phyloP scores from a whole-genome alignment of 139 green algal genomes.

The Astrephomene gubernaculifera region DNA sequence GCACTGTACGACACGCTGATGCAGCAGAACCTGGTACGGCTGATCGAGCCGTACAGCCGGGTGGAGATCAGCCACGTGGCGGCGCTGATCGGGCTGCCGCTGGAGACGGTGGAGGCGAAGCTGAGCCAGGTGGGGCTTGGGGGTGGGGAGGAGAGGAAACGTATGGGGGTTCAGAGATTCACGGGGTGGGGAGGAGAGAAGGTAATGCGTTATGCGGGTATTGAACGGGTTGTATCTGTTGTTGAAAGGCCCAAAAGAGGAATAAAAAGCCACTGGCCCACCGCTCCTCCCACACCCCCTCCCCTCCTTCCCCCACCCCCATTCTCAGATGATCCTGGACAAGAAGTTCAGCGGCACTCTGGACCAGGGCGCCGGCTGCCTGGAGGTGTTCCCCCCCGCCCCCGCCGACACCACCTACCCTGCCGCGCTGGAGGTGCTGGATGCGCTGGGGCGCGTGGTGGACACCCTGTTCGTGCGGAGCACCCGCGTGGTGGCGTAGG shows the following conservation, averaged over 20 bases:
- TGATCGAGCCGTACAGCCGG: slow-evolving; percentile 95
- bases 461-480: slow-evolving; percentile 85
- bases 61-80: slow-evolving; percentile 96
- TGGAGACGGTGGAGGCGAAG: slow-evolving; percentile 89
- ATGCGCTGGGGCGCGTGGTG: slow-evolving; percentile 89
- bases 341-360: slow-evolving; percentile 93
- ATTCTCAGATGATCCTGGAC: slow-evolving; percentile 97
- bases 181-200: too few species aligned
- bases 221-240: too few species aligned
- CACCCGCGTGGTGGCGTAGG: slow-evolving; percentile 78
- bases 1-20: slow-evolving; percentile 80
- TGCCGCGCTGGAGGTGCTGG: slow-evolving; percentile 83
- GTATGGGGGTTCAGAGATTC: too few species aligned
- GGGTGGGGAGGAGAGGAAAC: background rate
- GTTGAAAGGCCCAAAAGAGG: too few species aligned
- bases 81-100: slow-evolving; percentile 88
- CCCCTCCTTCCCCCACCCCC: background rate
- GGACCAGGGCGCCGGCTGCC: slow-evolving; percentile 92
- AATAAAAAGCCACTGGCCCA: too few species aligned
- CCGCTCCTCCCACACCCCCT: background rate
- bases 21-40: slow-evolving; percentile 77
- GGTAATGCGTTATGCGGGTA: too few species aligned
- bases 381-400: slow-evolving; percentile 92
- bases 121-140: slow-evolving; percentile 78
- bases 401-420: slow-evolving; percentile 83